These are phyloP conservation scores for Eucalyptus erythrocorys DNA, from an alignment of 345 rosid species.

Conservation along the genomic window DNA sequence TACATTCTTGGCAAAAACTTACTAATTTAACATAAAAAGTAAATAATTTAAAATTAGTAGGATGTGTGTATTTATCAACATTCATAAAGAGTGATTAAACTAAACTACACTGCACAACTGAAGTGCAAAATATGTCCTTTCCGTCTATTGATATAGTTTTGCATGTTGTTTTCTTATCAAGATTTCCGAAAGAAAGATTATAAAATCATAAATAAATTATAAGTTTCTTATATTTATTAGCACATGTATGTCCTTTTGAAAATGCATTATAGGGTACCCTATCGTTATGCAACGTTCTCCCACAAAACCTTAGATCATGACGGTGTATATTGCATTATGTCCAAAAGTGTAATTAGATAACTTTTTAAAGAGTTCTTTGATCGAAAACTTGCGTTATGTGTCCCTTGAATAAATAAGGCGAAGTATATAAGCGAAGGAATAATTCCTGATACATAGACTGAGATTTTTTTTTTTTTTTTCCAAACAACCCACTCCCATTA, in stretches of 20 bases:
- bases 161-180: neutral
- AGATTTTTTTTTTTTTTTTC: neutral
- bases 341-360: neutral
- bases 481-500: neutral
- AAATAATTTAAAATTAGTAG: neutral
- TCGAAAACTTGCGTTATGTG: neutral
- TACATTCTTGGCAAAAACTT: neutral
- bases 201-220: neutral
- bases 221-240: neutral
- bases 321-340: neutral
- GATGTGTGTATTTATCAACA: neutral
- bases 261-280: neutral
- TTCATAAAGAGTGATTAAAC: neutral
- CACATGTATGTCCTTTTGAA: neutral
- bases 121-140: neutral
- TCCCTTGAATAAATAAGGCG: neutral
- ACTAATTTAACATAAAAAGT: neutral
- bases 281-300: neutral
- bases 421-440: neutral
- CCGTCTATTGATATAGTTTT: neutral
- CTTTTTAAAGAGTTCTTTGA: neutral
- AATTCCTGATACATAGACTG: neutral
- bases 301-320: neutral
- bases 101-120: neutral
- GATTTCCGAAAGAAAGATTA: neutral